A percentile compares a stretch with the other conserved stretches of the same genome.
Conservation (phyloP, 805 yeast species). For the Candida anglica region DNA sequence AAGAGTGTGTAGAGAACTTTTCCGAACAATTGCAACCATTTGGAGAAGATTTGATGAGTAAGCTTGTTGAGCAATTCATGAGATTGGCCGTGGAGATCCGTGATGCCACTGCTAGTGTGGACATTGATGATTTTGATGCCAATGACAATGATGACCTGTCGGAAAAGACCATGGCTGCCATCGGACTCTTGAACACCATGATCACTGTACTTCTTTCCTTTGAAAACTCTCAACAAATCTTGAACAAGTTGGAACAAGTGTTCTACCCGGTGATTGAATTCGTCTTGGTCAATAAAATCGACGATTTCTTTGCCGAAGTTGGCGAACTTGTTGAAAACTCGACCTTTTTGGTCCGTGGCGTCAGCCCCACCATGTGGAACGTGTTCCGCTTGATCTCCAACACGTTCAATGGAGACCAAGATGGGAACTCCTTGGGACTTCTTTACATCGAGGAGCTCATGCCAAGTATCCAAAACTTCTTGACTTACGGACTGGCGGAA, state of each 20-base stretch:
- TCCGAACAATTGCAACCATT: constrained; percentile 86
- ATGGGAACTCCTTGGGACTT: constrained; percentile 45
- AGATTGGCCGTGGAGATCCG: constrained; percentile 37
- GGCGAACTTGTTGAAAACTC: constrained; percentile 63
- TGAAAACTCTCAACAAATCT: constrained; percentile 72
- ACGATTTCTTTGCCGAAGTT: constrained; percentile 72
- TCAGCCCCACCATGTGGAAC: constrained; percentile 72
- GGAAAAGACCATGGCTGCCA: constrained; percentile 78
- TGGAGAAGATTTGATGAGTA: constrained; percentile 51
- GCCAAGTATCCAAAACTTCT: constrained; percentile 70
- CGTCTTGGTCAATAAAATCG: constrained; percentile 61
- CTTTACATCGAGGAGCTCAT: constrained; percentile 71
- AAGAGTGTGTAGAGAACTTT: constrained; percentile 88
- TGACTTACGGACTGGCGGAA: constrained; percentile 41
- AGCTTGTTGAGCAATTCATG: constrained; percentile 67
- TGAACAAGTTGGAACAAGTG: constrained; percentile 59
- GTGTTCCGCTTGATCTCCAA: constrained; percentile 47
- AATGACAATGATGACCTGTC: constrained; percentile 32
- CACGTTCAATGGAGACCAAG: constrained; percentile 16
- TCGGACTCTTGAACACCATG: constrained; percentile 77
- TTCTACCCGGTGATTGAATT: constrained; percentile 66
- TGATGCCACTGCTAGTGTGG: constrained; percentile 39
- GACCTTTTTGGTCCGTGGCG: constrained; percentile 30
- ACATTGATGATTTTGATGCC: constrained; percentile 23
- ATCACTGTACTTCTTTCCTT: constrained; percentile 77